Percentiles rank a stretch among this genome's conserved stretches.
Evolutionary conservation across 129 eudicot genomes (phyloP).

Genomic region (Artemisia tridentata): DNA sequence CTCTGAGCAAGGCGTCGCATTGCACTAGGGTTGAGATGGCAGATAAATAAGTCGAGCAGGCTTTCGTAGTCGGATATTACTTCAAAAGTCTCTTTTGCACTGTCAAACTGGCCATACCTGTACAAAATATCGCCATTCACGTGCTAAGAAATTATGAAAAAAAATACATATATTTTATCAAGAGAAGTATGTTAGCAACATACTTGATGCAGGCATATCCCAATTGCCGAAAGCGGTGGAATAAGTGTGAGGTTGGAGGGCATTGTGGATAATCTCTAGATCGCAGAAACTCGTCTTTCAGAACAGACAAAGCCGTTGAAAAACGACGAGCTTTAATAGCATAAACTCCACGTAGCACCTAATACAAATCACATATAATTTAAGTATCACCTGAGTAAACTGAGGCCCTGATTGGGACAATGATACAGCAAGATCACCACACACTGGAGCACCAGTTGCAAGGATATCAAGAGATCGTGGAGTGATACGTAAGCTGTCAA

Average conservation of each 20-base stretch:
- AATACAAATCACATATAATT: neutral
- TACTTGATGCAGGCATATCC: constrained; percentile 99
- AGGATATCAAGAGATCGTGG: constrained; percentile 99
- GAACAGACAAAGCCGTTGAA: constrained; percentile 93
- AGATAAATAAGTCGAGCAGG: constrained; percentile 85
- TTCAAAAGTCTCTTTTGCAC: constrained; percentile 98
- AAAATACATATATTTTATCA: neutral
- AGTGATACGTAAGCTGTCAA: constrained; percentile 97
- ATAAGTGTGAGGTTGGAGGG: constrained; percentile 96
- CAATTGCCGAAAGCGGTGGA: constrained; percentile 88
- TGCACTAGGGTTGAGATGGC: constrained; percentile 99
- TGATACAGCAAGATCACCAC: constrained; percentile 99
- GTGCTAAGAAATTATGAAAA: neutral
- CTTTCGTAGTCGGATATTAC: constrained; percentile 88
- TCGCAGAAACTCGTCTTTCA: constrained; percentile 92
- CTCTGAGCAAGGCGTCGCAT: constrained; percentile 97
- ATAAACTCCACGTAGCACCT: constrained; percentile 86
- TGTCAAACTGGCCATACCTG: constrained; percentile 97
- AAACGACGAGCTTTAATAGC: constrained; percentile 95
- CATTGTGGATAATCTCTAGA: constrained; percentile 99
- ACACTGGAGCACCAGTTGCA: constrained; percentile 90
- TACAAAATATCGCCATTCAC: constrained; percentile 19
- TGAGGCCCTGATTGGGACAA: constrained; percentile 98
- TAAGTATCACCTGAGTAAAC: constrained; percentile 74
- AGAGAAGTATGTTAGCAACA: constrained; percentile 13